Evolutionary conservation across 306 rosid species (phyloP), one percentile per base, ranked within the genome.

Genomic region (Malus orientalis): DNA sequence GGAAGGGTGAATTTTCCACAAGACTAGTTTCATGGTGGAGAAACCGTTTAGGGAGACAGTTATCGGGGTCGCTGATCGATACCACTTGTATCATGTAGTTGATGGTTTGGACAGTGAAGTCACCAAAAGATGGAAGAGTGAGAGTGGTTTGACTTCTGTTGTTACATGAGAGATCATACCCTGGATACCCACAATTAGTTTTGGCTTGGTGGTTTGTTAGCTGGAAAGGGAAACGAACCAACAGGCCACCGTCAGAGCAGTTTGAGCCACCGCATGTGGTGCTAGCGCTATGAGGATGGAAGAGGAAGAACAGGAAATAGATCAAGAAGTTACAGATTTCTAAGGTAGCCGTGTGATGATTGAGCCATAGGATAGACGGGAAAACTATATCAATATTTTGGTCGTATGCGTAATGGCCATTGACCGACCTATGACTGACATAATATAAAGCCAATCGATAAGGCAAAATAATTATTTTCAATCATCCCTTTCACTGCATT

Each of bases 191-290:
- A 45, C 64, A 81, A 2, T 45, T 45, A 54, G 11, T 55, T 55
- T 29, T 22, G 16, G 30, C 72, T 53, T 70, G 19, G 0, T 4
- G 20, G 20, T 62, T 54, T 40, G 10, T 75, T 61, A 87, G 30
- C 25, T 47, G 27, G 63, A 80, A 87, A 29, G 88, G 91, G 49
- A 73, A 82, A 13, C 38, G 70, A 29, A 85, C 47, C 3, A 9
- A 7, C 12, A 61, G 51, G 51, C 73, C 36, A 42, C 18, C 80
- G 5, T 33, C 7, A 33, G 38, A 5, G 38, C 38, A 33, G 38
- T 7, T 33, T 33, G 38, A 33, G 7, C 38, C 38, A 33, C 38
- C 7, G 38, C 7, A 33, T 33, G 38, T 33, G 38, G 38, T 33
- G 38, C 38, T 33, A 33, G 1, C 38, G 38, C 38, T 33, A 33